phyloP scores from a whole-genome alignment of 169 alveolate genomes.

The Perkinsus olseni region DNA sequence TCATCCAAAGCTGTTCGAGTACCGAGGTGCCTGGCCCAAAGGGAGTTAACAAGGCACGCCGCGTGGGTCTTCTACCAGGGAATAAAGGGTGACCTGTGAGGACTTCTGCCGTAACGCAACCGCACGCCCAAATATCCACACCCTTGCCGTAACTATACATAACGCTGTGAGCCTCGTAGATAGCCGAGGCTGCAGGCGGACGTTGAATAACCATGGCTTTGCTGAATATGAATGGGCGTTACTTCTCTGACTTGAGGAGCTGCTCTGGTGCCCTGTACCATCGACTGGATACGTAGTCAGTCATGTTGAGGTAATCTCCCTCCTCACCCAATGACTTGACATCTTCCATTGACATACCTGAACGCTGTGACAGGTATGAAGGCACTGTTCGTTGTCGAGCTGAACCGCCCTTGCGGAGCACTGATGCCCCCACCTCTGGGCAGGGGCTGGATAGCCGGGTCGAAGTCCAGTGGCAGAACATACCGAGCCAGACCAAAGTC shows the following conservation, averaged over 20 bases:
- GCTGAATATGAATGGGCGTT: background rate
- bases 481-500: background rate
- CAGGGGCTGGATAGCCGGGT: background rate
- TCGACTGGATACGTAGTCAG: conserved; percentile 77
- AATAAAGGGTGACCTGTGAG: conserved; percentile 77
- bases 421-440: background rate
- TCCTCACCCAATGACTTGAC: background rate
- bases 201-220: too few species aligned
- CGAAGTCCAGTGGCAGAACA: background rate
- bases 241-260: conserved; percentile 52
- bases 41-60: background rate
- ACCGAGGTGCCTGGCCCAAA: background rate
- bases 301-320: conserved; percentile 17
- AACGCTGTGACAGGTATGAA: background rate
- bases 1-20: background rate
- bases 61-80: conserved; percentile 59
- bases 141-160: conserved; percentile 39
- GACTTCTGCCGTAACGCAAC: conserved; percentile 80
- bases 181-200: too few species aligned
- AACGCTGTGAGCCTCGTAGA: background rate
- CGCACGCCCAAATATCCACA: conserved; percentile 83
- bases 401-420: too few species aligned
- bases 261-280: conserved; percentile 84
- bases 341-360: background rate
- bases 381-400: too few species aligned